Percentiles rank a stretch among this genome's conserved stretches.
Conservation (phyloP, 768 basidiomycete genomes). For the Exidia glandulosa region DNA sequence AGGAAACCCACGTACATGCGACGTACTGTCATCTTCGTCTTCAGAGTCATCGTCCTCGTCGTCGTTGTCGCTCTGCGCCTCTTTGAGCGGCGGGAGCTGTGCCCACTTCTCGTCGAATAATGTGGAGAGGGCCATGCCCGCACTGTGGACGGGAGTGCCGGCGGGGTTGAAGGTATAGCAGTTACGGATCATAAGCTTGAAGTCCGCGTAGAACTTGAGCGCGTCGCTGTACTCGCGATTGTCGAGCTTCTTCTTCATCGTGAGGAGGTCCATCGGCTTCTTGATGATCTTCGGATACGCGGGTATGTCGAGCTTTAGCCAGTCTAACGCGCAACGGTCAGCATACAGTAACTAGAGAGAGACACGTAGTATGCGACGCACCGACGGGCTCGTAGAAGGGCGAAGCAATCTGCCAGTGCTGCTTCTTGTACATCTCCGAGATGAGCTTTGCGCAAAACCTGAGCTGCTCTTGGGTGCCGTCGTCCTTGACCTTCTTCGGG, state of each 20-base stretch:
- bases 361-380: constrained; percentile 32
- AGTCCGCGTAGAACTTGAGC: constrained; percentile 76
- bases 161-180: constrained; percentile 87
- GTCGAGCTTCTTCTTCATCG: constrained; percentile 80
- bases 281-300: constrained; percentile 84
- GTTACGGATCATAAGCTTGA: constrained; percentile 90
- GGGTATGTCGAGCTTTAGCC: constrained; percentile 67
- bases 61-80: constrained; percentile 4
- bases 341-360: not conserved
- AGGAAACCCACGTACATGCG: too few relatives aligned
- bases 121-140: constrained; percentile 78
- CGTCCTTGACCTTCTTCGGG: constrained; percentile 50
- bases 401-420: constrained; percentile 56
- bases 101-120: constrained; percentile 92
- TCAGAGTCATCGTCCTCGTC: constrained; percentile 33
- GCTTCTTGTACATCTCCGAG: constrained; percentile 66
- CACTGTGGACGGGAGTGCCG: constrained; percentile 75
- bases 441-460: constrained; percentile 71
- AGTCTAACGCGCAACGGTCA: constrained; percentile 58
- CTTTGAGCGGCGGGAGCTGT: constrained; percentile 36
- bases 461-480: constrained; percentile 71
- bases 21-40: constrained; percentile 47
- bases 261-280: constrained; percentile 89
- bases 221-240: constrained; percentile 65
- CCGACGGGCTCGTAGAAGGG: constrained; percentile 95